These are phyloP conservation scores for Arabis hirsuta DNA, from an alignment of 345 rosid species.

Conservation along the genomic window DNA sequence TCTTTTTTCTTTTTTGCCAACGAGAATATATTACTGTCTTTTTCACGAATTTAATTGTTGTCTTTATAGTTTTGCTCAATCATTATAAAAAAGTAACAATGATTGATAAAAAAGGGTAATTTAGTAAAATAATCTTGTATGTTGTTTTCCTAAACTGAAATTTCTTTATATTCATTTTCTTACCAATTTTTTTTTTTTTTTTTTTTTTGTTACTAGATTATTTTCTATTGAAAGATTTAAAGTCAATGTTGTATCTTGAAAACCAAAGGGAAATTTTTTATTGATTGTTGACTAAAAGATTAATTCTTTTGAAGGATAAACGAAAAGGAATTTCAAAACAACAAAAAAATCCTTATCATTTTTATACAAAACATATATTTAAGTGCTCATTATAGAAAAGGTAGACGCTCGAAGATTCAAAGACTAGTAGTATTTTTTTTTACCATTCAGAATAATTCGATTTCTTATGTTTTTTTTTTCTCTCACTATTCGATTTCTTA, in stretches of 20 bases:
- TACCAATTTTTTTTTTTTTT: too few relatives aligned
- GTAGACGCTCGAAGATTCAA: not conserved
- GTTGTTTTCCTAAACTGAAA: not conserved
- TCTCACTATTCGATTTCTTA: too few relatives aligned
- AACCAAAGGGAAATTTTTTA: not conserved
- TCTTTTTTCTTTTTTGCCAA: constrained; percentile 14
- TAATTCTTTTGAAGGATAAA: not conserved
- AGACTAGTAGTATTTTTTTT: too few relatives aligned
- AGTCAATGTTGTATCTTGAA: not conserved
- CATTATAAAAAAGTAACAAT: not conserved
- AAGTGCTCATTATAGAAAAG: not conserved
- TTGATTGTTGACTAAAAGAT: constrained; percentile 6
- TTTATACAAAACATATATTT: not conserved
- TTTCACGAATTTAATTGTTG: not conserved
- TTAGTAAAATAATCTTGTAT: not conserved
- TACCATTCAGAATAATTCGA: too few relatives aligned
- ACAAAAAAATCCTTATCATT: too few relatives aligned
- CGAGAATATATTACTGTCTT: constrained; percentile 1
- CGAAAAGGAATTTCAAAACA: too few relatives aligned
- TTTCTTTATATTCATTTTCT: too few relatives aligned
- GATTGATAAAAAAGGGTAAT: not conserved
- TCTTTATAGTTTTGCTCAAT: not conserved
- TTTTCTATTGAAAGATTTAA: not conserved
- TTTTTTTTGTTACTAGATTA: not conserved
- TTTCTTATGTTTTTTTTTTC: too few relatives aligned